phyloP scores from a whole-genome alignment of 2,329 filamentous ascomycete species.

The Exophiala spinifera region DNA sequence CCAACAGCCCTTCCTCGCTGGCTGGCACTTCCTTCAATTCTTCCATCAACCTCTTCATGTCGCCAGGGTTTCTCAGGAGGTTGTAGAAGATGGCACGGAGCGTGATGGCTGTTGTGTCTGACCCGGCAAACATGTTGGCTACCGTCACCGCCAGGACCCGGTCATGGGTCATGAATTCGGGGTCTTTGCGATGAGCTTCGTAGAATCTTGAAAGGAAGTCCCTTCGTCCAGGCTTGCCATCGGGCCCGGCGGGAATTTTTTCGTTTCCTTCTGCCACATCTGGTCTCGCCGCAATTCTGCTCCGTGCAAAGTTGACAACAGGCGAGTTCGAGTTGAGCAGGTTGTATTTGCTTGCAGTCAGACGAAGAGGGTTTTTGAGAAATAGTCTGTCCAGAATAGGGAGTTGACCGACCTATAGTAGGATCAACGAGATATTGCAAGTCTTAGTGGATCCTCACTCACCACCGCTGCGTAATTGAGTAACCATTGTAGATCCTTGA shows the following conservation, averaged over 20 bases:
- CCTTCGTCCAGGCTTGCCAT: constrained; percentile 4
- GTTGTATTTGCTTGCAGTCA: constrained; percentile 12
- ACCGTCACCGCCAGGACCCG: constrained; percentile 16
- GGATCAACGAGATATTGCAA: background rate
- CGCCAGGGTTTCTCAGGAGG: constrained; percentile 10
- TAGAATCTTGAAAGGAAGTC: constrained; percentile 33
- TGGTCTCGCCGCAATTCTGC: constrained; percentile 9
- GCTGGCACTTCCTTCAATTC: constrained; percentile 19
- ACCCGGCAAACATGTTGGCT: constrained; percentile 17
- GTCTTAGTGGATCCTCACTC: background rate
- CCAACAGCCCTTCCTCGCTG: constrained; percentile 14
- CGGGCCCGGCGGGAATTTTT: background rate
- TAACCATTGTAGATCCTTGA: constrained; percentile 33
- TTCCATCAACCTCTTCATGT: constrained; percentile 1
- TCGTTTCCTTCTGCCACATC: constrained; percentile 2
- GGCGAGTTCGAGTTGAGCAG: constrained; percentile 13
- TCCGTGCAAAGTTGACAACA: constrained; percentile 14
- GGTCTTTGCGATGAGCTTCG: constrained; percentile 27
- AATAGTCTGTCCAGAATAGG: constrained; percentile 34
- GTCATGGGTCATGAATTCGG: constrained; percentile 15
- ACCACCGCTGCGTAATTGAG: constrained; percentile 28
- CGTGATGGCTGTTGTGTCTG: constrained; percentile 14
- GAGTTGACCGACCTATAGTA: constrained; percentile 32
- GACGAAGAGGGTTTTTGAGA: constrained; percentile 18
- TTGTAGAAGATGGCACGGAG: constrained; percentile 12